phyloP scores from a whole-genome alignment of 2,329 filamentous ascomycete species.

The Blastomyces silverae region DNA sequence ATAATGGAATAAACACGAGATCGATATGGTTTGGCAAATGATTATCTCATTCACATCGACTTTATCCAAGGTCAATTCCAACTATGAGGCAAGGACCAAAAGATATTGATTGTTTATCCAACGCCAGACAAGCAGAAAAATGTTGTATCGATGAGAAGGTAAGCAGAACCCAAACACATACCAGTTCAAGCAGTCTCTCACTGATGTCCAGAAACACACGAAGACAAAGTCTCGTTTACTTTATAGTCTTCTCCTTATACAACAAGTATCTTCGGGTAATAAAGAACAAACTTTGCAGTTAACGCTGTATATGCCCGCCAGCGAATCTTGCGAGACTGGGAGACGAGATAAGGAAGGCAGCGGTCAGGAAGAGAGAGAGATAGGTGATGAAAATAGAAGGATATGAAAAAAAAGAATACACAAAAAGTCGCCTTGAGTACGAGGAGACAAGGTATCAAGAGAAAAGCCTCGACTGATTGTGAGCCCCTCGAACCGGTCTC shows the following conservation, averaged over 20 bases:
- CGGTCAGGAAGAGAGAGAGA: background rate
- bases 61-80: background rate
- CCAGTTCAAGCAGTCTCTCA: background rate
- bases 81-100: background rate
- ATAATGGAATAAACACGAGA: background rate
- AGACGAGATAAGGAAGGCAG: background rate
- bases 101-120: background rate
- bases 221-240: background rate
- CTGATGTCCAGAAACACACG: background rate
- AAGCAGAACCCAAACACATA: conserved; percentile 9
- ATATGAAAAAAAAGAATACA: conserved; percentile 6
- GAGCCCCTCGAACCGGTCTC: background rate
- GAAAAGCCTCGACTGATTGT: background rate
- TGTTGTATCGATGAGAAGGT: background rate
- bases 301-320: background rate
- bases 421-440: background rate
- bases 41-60: background rate
- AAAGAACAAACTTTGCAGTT: background rate
- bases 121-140: background rate
- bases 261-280: background rate
- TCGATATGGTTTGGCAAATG: background rate
- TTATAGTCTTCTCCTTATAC: background rate
- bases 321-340: background rate
- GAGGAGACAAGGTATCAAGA: background rate
- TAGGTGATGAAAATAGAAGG: conserved; percentile 1